Evolutionary conservation across 805 yeast species (phyloP).

Genomic region (Metschnikowia kofuensis): DNA sequence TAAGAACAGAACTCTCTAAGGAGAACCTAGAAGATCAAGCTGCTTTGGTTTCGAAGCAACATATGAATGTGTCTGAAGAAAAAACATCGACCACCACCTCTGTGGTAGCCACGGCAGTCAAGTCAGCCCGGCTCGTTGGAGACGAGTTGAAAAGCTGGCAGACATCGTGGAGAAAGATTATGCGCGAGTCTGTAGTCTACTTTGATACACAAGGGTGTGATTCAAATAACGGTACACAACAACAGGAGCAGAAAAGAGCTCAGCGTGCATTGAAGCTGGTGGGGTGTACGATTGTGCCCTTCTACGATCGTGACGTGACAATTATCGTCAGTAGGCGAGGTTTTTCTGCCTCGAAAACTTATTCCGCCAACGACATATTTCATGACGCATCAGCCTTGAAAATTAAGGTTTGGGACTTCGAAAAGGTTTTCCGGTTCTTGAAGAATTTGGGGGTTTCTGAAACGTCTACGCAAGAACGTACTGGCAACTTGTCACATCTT

Average conservation of each 20-base stretch:
- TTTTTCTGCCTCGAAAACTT: constrained; percentile 37
- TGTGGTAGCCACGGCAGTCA: constrained; percentile 10
- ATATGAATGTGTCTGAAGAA: constrained; percentile 1
- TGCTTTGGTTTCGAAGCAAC: not conserved
- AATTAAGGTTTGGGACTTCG: constrained; percentile 84
- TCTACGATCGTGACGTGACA: constrained; percentile 58
- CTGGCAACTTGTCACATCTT: constrained; percentile 42
- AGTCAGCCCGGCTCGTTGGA: constrained; percentile 37
- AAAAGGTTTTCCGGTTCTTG: constrained; percentile 78
- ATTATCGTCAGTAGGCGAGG: constrained; percentile 73
- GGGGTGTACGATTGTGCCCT: constrained; percentile 45
- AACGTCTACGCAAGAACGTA: constrained; percentile 13
- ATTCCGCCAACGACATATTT: constrained; percentile 60
- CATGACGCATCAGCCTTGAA: constrained; percentile 56
- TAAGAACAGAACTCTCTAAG: not conserved
- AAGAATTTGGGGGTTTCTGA: constrained; percentile 49
- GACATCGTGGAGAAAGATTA: constrained; percentile 58
- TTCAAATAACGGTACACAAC: constrained; percentile 32
- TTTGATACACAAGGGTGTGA: constrained; percentile 54
- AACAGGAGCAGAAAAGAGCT: constrained; percentile 41
- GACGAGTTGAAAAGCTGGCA: constrained; percentile 59
- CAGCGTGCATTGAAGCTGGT: constrained; percentile 43
- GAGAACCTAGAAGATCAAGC: constrained; percentile 2
- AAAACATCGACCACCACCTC: constrained; percentile 5
- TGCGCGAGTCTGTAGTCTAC: constrained; percentile 57